Evolutionary conservation across 805 yeast genomes (phyloP), one percentile per base, ranked within the genome.

Genomic region (Lachancea mirantina): DNA sequence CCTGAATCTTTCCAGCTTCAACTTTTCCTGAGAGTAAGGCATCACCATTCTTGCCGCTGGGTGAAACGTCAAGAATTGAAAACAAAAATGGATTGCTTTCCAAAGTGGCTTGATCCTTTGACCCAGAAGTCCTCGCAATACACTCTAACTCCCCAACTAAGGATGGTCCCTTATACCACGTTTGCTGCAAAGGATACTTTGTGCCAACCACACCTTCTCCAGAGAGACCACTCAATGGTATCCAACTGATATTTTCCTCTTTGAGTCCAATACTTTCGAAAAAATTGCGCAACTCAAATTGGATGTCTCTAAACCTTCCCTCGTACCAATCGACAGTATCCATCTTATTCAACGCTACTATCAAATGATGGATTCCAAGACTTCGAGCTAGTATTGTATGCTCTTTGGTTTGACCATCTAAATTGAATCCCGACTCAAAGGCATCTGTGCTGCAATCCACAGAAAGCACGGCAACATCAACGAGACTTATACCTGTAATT

Each of bases 401-500:
- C 71, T 88, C 97, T 64, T 96, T 80, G 19, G 97, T 85, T 67
- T 89, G 98, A 39, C 98, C 98, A 50, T 96, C 97, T 59, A 88
- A 76, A 66, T 89, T 96, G 57, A 89, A 89, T 29, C 98, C 98
- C 34, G 96, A 89, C 67, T 92, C 99, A 65, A 92, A 92, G 52
- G 94, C 99, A 62, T 96, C 97, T 59, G 85, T 84, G 66, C 97
- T 82, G 38, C 97, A 96, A 46, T 95, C 85, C 45, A 92, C 87
- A 23, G 92, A 96, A 50, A 92, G 72, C 40, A 92, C 76, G 57
- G 98, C 98, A 32, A 89, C 88, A 65, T 92, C 98, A 15, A 98
- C 97, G 67, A 92, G 98, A 22, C 97, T 87, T 10, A 97, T 97
- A 59, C 98, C 98, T 42, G 96, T 95, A 68, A 92, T 92, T 85